A percentile compares a stretch with the other conserved stretches of the same genome.
Evolutionary conservation across 176 grass and related monocot species (phyloP).

Genomic region (Luzula sylvatica): DNA sequence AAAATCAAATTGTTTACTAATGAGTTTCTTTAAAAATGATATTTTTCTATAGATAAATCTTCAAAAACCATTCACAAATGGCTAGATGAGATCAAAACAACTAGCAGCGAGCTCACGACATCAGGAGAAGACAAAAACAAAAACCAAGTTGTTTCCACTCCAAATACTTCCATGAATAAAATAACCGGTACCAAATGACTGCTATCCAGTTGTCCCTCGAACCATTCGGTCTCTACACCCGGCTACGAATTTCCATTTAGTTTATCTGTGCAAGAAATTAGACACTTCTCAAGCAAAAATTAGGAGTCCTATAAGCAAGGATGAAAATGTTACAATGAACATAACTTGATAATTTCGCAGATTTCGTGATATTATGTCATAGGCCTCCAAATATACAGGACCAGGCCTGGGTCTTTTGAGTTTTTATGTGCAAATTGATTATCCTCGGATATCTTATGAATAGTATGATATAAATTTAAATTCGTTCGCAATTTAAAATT

Average conservation of each 20-base stretch:
- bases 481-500: too few relatives aligned
- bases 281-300: slow-evolving; percentile 71
- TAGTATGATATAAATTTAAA: too few relatives aligned
- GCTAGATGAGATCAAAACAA: not conserved
- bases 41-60: too few relatives aligned
- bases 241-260: slow-evolving; percentile 46
- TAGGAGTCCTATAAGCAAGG: slow-evolving; percentile 13
- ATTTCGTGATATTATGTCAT: too few relatives aligned
- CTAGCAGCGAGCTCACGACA: slow-evolving; percentile 23
- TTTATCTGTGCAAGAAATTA: slow-evolving; percentile 72
- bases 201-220: slow-evolving; percentile 28
- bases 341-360: slow-evolving; percentile 23
- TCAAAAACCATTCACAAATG: not conserved
- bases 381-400: too few relatives aligned
- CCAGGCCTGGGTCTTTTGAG: too few relatives aligned
- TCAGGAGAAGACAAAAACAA: slow-evolving; percentile 42
- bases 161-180: slow-evolving; percentile 23
- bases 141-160: slow-evolving; percentile 19
- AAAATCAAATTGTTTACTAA: too few relatives aligned
- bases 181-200: slow-evolving; percentile 44
- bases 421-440: too few relatives aligned
- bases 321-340: slow-evolving; percentile 23
- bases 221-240: slow-evolving; percentile 34
- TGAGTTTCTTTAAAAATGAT: too few relatives aligned
- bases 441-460: too few relatives aligned